Percentiles rank a stretch among this genome's conserved stretches.
These are phyloP conservation scores for Leishmania guyanensis DNA, from an alignment of 208 protist species.

Conservation along the genomic window DNA sequence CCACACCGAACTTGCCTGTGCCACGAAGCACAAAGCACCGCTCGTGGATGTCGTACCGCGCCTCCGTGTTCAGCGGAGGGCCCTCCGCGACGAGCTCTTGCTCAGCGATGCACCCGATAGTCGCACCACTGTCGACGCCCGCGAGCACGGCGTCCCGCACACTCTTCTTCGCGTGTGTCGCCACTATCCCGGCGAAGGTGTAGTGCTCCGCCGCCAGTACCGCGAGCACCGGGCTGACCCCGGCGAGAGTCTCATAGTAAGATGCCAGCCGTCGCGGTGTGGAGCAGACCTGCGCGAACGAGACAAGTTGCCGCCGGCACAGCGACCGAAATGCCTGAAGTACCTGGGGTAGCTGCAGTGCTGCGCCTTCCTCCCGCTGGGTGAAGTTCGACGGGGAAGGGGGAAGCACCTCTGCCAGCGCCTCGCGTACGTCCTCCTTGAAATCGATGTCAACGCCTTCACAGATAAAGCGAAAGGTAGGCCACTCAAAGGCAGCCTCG, in stretches of 20 bases:
- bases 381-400: slow-evolving; percentile 62
- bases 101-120: slow-evolving; percentile 72
- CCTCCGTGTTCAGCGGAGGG: slow-evolving; percentile 81
- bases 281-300: slow-evolving; percentile 82
- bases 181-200: slow-evolving; percentile 79
- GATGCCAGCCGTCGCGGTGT: slow-evolving; percentile 65
- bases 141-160: slow-evolving; percentile 53
- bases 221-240: slow-evolving; percentile 58
- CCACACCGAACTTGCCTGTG: slow-evolving; percentile 85
- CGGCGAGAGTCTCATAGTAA: slow-evolving; percentile 83
- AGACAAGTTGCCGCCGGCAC: slow-evolving; percentile 58
- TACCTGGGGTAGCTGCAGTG: slow-evolving; percentile 29
- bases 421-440: slow-evolving; percentile 73
- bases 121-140: slow-evolving; percentile 55
- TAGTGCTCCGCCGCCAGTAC: slow-evolving; percentile 82
- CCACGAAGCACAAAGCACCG: slow-evolving; percentile 82
- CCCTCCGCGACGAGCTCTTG: slow-evolving; percentile 80
- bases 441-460: slow-evolving; percentile 87
- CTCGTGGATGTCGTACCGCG: slow-evolving; percentile 75
- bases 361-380: slow-evolving; percentile 15
- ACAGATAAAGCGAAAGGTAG: slow-evolving; percentile 83
- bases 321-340: slow-evolving; percentile 67
- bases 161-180: slow-evolving; percentile 62
- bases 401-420: slow-evolving; percentile 55
- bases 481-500: slow-evolving; percentile 86